Percentiles rank a stretch among this genome's conserved stretches.
These are phyloP conservation scores for Kluyveromyces aestuarii DNA, from an alignment of 805 yeast genomes.

Conservation along the genomic window DNA sequence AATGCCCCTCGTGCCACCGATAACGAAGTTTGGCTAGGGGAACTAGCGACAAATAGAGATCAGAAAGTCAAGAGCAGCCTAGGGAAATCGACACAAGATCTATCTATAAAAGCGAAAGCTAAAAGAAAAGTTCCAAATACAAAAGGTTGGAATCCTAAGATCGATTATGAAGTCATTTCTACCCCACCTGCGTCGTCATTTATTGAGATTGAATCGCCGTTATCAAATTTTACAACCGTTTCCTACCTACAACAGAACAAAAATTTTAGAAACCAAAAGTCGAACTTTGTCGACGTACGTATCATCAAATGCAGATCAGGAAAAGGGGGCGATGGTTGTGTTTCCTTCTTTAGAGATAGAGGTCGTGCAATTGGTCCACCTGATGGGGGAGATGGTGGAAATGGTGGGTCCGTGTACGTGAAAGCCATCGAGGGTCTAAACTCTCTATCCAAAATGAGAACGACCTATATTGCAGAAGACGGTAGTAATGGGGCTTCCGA, in stretches of 20 bases:
- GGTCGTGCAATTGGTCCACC: constrained; percentile 87
- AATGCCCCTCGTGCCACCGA: constrained; percentile 35
- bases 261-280: constrained; percentile 36
- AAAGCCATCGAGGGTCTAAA: constrained; percentile 67
- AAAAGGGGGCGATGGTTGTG: constrained; percentile 79
- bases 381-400: constrained; percentile 98
- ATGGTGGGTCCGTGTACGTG: constrained; percentile 80
- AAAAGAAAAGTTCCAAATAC: neutral
- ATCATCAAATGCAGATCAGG: constrained; percentile 67
- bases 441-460: constrained; percentile 60
- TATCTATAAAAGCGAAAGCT: neutral
- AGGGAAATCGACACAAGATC: neutral
- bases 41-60: constrained; percentile 7
- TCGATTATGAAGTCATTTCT: constrained; percentile 8
- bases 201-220: constrained; percentile 16
- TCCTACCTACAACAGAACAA: constrained; percentile 29
- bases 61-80: neutral
- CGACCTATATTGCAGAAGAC: constrained; percentile 59
- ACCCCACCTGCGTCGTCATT: constrained; percentile 16
- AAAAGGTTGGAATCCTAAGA: constrained; percentile 1
- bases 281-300: constrained; percentile 50
- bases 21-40: constrained; percentile 35
- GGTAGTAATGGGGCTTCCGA: constrained; percentile 66
- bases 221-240: constrained; percentile 20
- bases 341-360: constrained; percentile 81